phyloP scores from a whole-genome alignment of 176 grass and related monocot genomes.

The Oryza glumipatula region DNA sequence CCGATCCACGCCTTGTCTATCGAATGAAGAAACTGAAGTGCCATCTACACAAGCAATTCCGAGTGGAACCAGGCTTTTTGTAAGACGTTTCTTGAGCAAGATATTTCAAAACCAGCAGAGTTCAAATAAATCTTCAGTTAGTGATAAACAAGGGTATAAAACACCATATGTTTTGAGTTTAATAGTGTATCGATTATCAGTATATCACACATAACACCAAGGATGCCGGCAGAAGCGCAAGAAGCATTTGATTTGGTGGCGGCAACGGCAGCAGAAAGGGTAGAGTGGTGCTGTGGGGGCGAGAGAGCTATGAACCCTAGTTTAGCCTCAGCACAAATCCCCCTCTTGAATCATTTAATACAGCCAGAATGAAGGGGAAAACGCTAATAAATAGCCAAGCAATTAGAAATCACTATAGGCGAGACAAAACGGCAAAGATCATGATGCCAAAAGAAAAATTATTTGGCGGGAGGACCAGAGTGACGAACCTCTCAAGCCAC shows the following conservation, averaged over 20 bases:
- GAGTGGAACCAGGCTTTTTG: slow-evolving; percentile 66
- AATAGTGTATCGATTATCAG: too few species aligned
- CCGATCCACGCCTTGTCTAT: slow-evolving; percentile 64
- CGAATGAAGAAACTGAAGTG: slow-evolving; percentile 67
- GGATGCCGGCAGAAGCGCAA: too few species aligned
- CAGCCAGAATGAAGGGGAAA: background rate
- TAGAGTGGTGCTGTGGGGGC: too few species aligned
- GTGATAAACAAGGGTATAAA: background rate
- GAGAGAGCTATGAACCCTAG: slow-evolving; percentile 11
- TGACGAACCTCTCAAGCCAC: too few species aligned
- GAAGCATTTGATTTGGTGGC: too few species aligned
- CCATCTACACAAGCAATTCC: slow-evolving; percentile 74
- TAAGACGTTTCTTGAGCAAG: slow-evolving; percentile 60
- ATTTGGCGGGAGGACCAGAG: too few species aligned
- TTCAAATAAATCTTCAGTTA: slow-evolving; percentile 33
- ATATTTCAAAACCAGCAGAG: slow-evolving; percentile 63
- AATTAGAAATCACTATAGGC: too few species aligned
- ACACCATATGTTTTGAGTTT: background rate
- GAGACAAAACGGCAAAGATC: too few species aligned
- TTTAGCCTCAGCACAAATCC: slow-evolving; percentile 27
- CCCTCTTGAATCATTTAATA: background rate
- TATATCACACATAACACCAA: too few species aligned
- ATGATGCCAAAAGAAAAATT: too few species aligned
- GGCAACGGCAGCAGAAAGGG: too few species aligned
- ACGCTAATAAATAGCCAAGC: too few species aligned